Conservation (phyloP, 1,139 yeast genomes). For the Entelexis paramagnoliae region DNA sequence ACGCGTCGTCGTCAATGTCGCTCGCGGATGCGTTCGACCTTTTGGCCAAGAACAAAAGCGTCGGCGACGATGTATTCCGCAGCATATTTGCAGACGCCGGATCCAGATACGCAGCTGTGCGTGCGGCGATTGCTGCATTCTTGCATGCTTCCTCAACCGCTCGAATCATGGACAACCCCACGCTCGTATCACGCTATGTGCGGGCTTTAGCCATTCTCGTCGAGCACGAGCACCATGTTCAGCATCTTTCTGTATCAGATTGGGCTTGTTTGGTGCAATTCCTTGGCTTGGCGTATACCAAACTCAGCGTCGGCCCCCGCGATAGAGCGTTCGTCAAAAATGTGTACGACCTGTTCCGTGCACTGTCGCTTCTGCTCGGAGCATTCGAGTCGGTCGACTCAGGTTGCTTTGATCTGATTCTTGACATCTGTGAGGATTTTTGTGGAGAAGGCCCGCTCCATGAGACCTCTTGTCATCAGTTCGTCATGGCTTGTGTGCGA, state of each 20-base stretch:
- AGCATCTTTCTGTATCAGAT: slow-evolving; percentile 9
- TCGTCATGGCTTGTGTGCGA: slow-evolving; percentile 14
- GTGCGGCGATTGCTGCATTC: slow-evolving; percentile 5
- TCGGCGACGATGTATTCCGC: slow-evolving; percentile 4
- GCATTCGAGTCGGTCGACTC: not conserved
- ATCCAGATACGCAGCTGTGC: not conserved
- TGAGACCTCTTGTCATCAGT: slow-evolving; percentile 16
- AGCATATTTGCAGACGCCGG: not conserved
- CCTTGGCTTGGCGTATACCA: slow-evolving; percentile 4
- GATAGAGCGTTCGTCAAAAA: slow-evolving; percentile 4
- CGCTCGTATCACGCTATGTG: slow-evolving; percentile 9
- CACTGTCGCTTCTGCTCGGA: not conserved
- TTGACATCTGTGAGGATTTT: slow-evolving; percentile 2
- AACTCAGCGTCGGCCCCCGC: not conserved
- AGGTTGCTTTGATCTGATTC: not conserved
- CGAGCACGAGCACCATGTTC: slow-evolving; percentile 8
- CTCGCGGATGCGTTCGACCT: slow-evolving; percentile 10
- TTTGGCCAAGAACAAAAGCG: slow-evolving; percentile 7
- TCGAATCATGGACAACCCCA: slow-evolving; percentile 3
- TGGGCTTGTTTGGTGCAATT: slow-evolving; percentile 8
- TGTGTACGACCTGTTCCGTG: slow-evolving; percentile 5
- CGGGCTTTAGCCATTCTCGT: not conserved
- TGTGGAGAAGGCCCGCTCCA: not conserved
- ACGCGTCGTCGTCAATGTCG: slow-evolving; percentile 6
- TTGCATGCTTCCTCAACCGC: not conserved